These are phyloP conservation scores for Salmacisia buchloeana DNA, from an alignment of 1,284 basidiomycete species.

Conservation along the genomic window DNA sequence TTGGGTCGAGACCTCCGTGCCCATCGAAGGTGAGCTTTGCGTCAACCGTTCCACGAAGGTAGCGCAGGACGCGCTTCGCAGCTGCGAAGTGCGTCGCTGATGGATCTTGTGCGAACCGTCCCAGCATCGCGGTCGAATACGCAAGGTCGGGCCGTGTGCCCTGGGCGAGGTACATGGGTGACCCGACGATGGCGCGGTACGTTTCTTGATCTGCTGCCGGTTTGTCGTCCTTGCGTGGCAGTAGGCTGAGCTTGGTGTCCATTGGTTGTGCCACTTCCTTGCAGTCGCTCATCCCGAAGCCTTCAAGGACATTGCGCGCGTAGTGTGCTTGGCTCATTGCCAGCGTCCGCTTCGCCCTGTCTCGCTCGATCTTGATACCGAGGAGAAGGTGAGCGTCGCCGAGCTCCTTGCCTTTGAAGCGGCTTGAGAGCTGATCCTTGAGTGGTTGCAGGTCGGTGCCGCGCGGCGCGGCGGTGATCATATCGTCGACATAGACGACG, in stretches of 20 bases:
- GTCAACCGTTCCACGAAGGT: constrained; percentile 56
- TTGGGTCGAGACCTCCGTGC: neutral
- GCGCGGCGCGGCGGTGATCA: neutral
- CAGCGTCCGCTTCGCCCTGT: neutral
- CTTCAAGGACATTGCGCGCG: neutral
- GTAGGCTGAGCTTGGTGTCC: neutral
- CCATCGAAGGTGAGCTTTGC: constrained; percentile 33
- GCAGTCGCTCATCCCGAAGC: neutral
- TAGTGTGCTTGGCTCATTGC: neutral
- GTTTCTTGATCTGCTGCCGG: neutral
- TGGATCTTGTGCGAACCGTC: constrained; percentile 42
- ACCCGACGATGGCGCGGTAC: constrained; percentile 42
- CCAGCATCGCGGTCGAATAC: constrained; percentile 51
- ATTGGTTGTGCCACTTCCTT: neutral
- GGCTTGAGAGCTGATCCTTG: neutral
- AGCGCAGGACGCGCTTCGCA: constrained; percentile 53
- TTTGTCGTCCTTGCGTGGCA: neutral
- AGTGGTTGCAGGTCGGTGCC: neutral
- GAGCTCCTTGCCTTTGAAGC: neutral
- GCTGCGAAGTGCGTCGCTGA: constrained; percentile 52
- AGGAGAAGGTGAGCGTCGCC: neutral
- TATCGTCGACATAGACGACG: neutral
- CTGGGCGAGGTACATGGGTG: constrained; percentile 53
- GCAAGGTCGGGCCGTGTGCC: constrained; percentile 54
- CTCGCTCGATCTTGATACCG: neutral